These are phyloP conservation scores for Chrysanthemum lavandulifolium DNA, from an alignment of 129 eudicot genomes.

Conservation along the genomic window DNA sequence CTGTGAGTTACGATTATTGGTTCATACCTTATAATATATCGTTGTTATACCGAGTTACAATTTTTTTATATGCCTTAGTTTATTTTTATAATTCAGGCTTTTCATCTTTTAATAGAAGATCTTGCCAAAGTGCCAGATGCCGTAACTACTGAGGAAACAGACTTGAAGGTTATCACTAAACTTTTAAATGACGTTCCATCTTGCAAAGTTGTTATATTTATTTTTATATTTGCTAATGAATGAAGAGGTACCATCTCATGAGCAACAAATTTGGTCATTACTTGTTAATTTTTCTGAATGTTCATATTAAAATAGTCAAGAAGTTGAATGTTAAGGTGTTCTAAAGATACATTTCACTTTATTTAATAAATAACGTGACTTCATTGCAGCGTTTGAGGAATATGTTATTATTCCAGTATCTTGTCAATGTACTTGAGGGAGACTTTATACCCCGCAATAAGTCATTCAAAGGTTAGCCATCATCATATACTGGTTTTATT, in stretches of 20 bases:
- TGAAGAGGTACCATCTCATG: slow-evolving; percentile 3
- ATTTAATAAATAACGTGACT: slow-evolving; percentile 1
- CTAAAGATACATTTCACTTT: slow-evolving; percentile 6
- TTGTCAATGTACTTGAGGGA: slow-evolving; percentile 63
- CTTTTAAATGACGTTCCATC: slow-evolving; percentile 1
- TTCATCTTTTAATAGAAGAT: slow-evolving; percentile 63
- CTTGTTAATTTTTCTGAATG: not conserved
- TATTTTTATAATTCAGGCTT: slow-evolving; percentile 53
- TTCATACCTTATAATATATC: not conserved
- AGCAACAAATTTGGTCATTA: slow-evolving; percentile 20
- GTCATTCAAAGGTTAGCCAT: slow-evolving; percentile 47
- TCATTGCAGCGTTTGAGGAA: slow-evolving; percentile 63
- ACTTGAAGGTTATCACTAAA: slow-evolving; percentile 38
- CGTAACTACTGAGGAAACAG: slow-evolving; percentile 35
- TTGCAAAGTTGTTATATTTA: too few species aligned
- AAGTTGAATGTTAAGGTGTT: not conserved
- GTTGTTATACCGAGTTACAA: not conserved
- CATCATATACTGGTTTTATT: slow-evolving; percentile 1
- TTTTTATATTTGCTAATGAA: too few species aligned
- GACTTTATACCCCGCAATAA: slow-evolving; percentile 65
- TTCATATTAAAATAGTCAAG: not conserved
- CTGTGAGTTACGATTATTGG: slow-evolving; percentile 47
- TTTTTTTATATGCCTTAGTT: slow-evolving; percentile 4
- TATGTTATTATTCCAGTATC: slow-evolving; percentile 80
- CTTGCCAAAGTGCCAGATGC: slow-evolving; percentile 38